phyloP scores from a whole-genome alignment of 441 rosid species.

The Monsonia emarginata region DNA sequence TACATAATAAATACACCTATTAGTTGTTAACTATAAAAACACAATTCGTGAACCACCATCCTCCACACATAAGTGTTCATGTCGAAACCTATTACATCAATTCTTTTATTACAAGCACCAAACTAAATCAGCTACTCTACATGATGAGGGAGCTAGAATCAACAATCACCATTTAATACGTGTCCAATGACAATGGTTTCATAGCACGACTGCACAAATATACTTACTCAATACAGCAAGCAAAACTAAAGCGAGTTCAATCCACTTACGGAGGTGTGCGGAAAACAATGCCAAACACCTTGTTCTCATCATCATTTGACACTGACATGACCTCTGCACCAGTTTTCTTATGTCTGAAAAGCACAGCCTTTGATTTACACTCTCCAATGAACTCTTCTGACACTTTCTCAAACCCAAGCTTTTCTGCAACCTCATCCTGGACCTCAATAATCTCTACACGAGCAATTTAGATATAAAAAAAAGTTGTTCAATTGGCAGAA shows the following conservation, averaged over 20 bases:
- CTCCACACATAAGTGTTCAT: not conserved
- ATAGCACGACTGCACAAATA: not conserved
- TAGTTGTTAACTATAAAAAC: not conserved
- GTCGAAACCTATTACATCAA: not conserved
- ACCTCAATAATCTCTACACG: slow-evolving; percentile 32
- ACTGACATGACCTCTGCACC: slow-evolving; percentile 81
- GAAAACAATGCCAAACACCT: slow-evolving; percentile 79
- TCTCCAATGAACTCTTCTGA: slow-evolving; percentile 64
- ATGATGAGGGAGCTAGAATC: not conserved
- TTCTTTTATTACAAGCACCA: not conserved
- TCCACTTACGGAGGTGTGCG: slow-evolving; percentile 84
- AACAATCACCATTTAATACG: not conserved
- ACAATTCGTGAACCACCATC: not conserved
- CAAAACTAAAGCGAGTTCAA: not conserved
- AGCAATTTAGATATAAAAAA: slow-evolving; percentile 12
- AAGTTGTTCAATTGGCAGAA: not conserved
- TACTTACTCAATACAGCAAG: not conserved
- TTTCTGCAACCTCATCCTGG: slow-evolving; percentile 52
- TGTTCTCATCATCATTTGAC: slow-evolving; percentile 83
- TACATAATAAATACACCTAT: not conserved
- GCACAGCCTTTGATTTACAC: slow-evolving; percentile 73
- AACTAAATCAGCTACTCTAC: not conserved
- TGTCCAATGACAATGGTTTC: not conserved
- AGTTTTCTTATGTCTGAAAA: slow-evolving; percentile 69
- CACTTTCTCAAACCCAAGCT: slow-evolving; percentile 65